Base-by-base conservation (phyloP, 2,329 filamentous ascomycete genomes). In the Bipolaris oryzae region DNA sequence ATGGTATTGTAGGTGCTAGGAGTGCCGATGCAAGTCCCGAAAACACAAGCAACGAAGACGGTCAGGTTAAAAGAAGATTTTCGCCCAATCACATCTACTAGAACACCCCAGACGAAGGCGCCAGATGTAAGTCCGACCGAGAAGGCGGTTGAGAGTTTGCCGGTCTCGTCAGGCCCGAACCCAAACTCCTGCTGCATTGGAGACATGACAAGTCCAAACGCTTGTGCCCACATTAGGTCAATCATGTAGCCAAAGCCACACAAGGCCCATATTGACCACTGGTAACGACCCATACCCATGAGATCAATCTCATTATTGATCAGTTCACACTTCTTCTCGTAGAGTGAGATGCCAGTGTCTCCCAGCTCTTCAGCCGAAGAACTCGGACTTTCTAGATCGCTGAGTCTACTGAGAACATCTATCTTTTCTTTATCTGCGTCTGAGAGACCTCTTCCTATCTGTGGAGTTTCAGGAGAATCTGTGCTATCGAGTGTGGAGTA, bases 51-150 rank as follows among this genome's bases (percentile, higher is more conserved):
- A 50, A 85, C 77, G n/a, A 86, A 75, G 44, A 83, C 83, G 0
- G 84, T 86, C 35, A 84, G 62, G 64, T 86, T 86, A 73, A 86
- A 86, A 0, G 83, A 83, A 80, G 82, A 85, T 52, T 78, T 77
- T 28, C 84, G 50, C 76, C 79, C 80, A 37, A 82, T 76, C 31
- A 85, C 79, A 59, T 86, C 84, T 5, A 84, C 81, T 55, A 86
- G 60, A 9, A 84, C 74, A 0, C 84, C 84, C 82, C 83, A 86
- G 6, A 81, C 74, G 45, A 85, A 82, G 0, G 84, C 84, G 18
- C 84, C 84, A 7, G 79, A 81, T 2, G 83, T 84, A 20, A 86
- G 71, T 0, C 84, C 84, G 3, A 82, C 77, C 7, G 79, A 83
- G 66, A 85, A 85, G 3, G 81, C 79, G 0, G 81, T 81, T 7